Evolutionary conservation across 2,329 filamentous ascomycete genomes (phyloP).

Genomic region (Capronia americana): DNA sequence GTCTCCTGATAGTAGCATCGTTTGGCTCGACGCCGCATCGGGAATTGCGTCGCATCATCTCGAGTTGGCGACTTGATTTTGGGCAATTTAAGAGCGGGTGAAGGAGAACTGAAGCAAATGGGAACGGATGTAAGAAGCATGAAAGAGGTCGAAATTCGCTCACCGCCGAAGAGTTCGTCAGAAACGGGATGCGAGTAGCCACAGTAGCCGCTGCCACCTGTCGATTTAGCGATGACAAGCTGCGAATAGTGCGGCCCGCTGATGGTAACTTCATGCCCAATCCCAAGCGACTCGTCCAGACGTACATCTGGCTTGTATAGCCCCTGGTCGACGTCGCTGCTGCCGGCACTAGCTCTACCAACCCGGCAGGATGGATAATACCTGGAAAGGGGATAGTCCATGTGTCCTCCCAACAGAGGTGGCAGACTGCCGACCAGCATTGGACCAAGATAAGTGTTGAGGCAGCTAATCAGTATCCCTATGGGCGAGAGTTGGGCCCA

Average conservation of each 20-base stretch:
- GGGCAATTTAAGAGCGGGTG: background rate
- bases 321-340: background rate
- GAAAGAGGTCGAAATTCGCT: conserved; percentile 6
- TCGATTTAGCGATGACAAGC: conserved; percentile 8
- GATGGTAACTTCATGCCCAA: conserved; percentile 26
- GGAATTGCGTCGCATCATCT: background rate
- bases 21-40: background rate
- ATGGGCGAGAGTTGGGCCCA: background rate
- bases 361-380: background rate
- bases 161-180: background rate
- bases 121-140: background rate
- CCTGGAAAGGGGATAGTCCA: background rate
- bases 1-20: conserved; percentile 1
- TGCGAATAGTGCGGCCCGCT: conserved; percentile 1
- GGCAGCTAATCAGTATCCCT: conserved; percentile 4
- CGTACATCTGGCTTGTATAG: conserved; percentile 1
- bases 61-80: background rate
- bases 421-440: background rate
- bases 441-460: background rate
- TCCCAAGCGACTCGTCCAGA: conserved; percentile 26
- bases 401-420: background rate
- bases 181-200: background rate
- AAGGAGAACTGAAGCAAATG: background rate
- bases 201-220: conserved; percentile 18
- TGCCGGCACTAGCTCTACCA: conserved; percentile 9